Conservation (phyloP, 768 basidiomycete genomes). For the Sporobolomyces roseus region DNA sequence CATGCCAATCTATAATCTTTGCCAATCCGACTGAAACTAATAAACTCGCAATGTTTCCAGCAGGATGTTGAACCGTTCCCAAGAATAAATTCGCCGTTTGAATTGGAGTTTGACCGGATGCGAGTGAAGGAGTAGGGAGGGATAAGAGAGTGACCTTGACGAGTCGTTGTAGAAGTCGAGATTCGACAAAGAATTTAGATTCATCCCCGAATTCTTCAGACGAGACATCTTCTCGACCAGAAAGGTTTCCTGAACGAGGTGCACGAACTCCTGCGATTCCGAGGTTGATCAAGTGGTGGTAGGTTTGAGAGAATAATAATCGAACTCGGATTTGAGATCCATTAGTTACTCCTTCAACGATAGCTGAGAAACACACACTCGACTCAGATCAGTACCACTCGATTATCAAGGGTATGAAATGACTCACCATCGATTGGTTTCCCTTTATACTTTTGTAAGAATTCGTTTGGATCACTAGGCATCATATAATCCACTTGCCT, state of each 20-base stretch:
- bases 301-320: conserved; percentile 77
- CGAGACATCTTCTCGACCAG: conserved; percentile 54
- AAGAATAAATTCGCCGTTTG: conserved; percentile 80
- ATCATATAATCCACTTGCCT: conserved; percentile 74
- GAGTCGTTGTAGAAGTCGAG: conserved; percentile 68
- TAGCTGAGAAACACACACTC: conserved; percentile 54
- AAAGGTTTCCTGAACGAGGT: conserved; percentile 57
- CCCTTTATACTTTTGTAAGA: conserved; percentile 88
- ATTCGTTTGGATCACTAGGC: conserved; percentile 83
- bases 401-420: conserved; percentile 1
- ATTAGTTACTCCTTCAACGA: conserved; percentile 91
- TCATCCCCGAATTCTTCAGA: conserved; percentile 70
- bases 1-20: conserved; percentile 94
- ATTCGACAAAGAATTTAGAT: conserved; percentile 91
- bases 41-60: conserved; percentile 88
- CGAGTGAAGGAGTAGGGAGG: conserved; percentile 60
- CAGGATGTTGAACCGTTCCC: conserved; percentile 82
- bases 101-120: conserved; percentile 50
- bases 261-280: conserved; percentile 76
- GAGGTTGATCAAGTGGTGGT: conserved; percentile 80
- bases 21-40: conserved; percentile 79
- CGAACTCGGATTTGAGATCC: conserved; percentile 85
- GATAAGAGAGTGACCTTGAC: conserved; percentile 76
- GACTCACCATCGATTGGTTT: conserved; percentile 73
- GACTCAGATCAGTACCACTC: background rate